Evolutionary conservation across 2,329 filamentous ascomycete species (phyloP).

Genomic region (Xylariaceae sp.): DNA sequence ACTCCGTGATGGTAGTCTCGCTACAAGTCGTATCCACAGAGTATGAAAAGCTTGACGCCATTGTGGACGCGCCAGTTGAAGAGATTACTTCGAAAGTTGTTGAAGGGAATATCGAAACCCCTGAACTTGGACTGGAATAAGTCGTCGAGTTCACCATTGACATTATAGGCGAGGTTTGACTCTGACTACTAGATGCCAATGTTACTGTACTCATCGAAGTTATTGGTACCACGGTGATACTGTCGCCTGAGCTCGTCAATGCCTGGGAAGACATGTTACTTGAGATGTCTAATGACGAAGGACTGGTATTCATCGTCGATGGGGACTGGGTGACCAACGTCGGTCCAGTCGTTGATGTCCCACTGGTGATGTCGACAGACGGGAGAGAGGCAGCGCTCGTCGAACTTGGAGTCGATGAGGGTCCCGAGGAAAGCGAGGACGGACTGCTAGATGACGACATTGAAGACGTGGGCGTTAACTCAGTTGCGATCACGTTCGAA

Average conservation of each 20-base stretch:
- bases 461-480: not conserved
- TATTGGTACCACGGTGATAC: conserved; percentile 2
- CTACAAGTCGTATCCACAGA: conserved; percentile 20
- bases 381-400: conserved; percentile 1
- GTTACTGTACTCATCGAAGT: conserved; percentile 9
- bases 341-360: conserved; percentile 3
- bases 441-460: conserved; percentile 3
- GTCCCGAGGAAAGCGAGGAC: conserved; percentile 7
- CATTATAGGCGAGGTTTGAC: not conserved
- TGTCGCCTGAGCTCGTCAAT: conserved; percentile 12
- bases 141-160: too few relatives aligned
- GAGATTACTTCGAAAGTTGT: conserved; percentile 6
- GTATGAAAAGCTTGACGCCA: conserved; percentile 10
- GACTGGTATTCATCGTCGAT: not conserved
- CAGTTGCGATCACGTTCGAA: not conserved
- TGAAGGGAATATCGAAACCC: not conserved
- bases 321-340: not conserved
- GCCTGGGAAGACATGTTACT: conserved; percentile 11
- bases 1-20: conserved; percentile 18
- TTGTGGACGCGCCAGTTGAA: conserved; percentile 6
- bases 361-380: conserved; percentile 10
- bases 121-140: not conserved
- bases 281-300: not conserved
- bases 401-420: conserved; percentile 11
- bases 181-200: conserved; percentile 6